These are phyloP conservation scores for Alternaria gaisen DNA, from an alignment of 2,329 filamentous ascomycete species.

Conservation along the genomic window DNA sequence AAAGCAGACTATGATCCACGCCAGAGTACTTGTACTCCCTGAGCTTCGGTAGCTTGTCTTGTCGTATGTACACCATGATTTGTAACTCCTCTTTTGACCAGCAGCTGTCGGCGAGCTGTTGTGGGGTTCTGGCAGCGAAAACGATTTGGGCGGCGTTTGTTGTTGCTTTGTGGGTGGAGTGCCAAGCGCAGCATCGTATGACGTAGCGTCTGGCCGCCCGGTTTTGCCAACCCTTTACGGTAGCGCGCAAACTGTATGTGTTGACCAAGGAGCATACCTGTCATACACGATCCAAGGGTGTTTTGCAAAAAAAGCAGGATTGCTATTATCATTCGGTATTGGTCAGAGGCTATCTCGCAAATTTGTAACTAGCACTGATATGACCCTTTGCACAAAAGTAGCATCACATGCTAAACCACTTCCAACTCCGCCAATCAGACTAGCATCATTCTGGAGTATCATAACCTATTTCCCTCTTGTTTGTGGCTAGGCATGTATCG, in stretches of 20 bases:
- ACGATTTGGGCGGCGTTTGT: conserved; percentile 5
- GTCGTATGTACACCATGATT: conserved; percentile 91
- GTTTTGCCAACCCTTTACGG: conserved; percentile 5
- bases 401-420: background rate
- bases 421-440: conserved; percentile 1
- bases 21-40: conserved; percentile 95
- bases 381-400: background rate
- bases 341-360: background rate
- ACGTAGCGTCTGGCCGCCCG: conserved; percentile 34
- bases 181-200: conserved; percentile 44
- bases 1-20: conserved; percentile 89
- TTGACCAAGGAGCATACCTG: background rate
- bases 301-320: background rate
- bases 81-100: conserved; percentile 6
- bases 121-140: conserved; percentile 23
- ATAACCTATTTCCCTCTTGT: background rate
- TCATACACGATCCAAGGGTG: background rate
- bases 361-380: background rate
- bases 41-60: conserved; percentile 86
- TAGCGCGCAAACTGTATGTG: background rate
- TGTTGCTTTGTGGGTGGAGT: conserved; percentile 20
- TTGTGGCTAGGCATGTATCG: background rate
- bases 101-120: conserved; percentile 13
- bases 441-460: background rate
- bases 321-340: background rate